Conservation (phyloP, 1,284 basidiomycete species). For the Mycena citricolor region DNA sequence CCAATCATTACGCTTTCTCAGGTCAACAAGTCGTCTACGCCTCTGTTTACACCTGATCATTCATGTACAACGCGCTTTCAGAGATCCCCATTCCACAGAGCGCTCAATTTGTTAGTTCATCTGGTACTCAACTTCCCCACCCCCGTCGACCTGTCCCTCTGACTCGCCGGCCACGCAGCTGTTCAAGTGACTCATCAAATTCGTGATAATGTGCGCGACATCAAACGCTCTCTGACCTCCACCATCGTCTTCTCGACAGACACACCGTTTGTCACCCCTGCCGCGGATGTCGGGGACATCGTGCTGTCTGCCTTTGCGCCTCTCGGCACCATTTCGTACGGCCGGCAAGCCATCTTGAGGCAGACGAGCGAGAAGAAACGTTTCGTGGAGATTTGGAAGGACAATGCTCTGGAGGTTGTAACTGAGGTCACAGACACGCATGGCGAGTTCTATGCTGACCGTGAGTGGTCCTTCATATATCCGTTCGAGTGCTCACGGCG, state of each 20-base stretch:
- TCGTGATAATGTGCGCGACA: slow-evolving; percentile 49
- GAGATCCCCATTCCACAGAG: slow-evolving; percentile 42
- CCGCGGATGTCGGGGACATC: slow-evolving; percentile 41
- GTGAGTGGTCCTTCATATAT: slow-evolving; percentile 36
- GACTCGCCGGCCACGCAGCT: slow-evolving; percentile 29
- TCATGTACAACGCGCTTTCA: slow-evolving; percentile 44
- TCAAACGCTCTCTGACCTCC: slow-evolving; percentile 45
- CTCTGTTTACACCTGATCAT: too few relatives aligned
- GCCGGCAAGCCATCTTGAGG: slow-evolving; percentile 46
- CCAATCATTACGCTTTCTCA: too few relatives aligned
- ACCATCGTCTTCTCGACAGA: slow-evolving; percentile 34
- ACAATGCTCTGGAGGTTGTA: slow-evolving; percentile 39
- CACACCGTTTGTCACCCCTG: neutral
- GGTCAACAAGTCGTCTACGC: too few relatives aligned
- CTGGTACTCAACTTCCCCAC: slow-evolving; percentile 25
- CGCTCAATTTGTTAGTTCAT: slow-evolving; percentile 33
- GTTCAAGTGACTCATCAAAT: slow-evolving; percentile 45
- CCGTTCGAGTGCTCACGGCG: neutral
- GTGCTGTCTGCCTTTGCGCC: slow-evolving; percentile 31
- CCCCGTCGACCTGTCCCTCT: neutral
- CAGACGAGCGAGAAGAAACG: slow-evolving; percentile 47
- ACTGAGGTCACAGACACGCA: slow-evolving; percentile 61
- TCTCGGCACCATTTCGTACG: slow-evolving; percentile 45
- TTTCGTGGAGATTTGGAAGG: slow-evolving; percentile 63
- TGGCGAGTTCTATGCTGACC: slow-evolving; percentile 61